Percentiles rank a stretch among this genome's conserved stretches.
Conservation (phyloP, 2,329 filamentous ascomycete genomes). For the Piedraia hortae region DNA sequence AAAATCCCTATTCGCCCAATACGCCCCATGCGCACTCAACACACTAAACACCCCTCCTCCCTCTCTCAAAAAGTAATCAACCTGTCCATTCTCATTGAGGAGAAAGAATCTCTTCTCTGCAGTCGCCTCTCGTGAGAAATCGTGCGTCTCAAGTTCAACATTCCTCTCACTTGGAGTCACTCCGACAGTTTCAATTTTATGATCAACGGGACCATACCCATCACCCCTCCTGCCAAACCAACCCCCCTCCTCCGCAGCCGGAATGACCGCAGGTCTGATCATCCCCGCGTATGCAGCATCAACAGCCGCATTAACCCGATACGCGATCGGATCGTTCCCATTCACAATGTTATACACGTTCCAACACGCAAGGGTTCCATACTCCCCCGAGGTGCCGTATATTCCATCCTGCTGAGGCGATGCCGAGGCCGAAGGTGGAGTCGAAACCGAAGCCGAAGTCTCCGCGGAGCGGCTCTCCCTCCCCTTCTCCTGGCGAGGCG, state of each 20-base stretch:
- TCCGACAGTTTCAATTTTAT: too few species aligned
- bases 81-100: constrained; percentile 87
- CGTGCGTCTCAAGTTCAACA: constrained; percentile 82
- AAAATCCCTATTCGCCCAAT: constrained; percentile 73
- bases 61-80: constrained; percentile 68
- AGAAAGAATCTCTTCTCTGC: constrained; percentile 69
- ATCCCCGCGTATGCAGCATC: constrained; percentile 53
- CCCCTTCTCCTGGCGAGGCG: constrained; percentile 52
- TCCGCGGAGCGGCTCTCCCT: not conserved
- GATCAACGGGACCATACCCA: too few species aligned
- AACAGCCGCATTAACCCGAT: constrained; percentile 71
- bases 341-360: constrained; percentile 90
- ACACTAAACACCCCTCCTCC: constrained; percentile 86
- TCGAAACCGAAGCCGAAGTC: constrained; percentile 37
- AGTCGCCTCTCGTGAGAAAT: constrained; percentile 77
- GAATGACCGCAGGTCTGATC: constrained; percentile 53
- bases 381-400: constrained; percentile 50
- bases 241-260: constrained; percentile 32
- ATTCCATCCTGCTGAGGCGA: too few species aligned
- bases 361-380: constrained; percentile 78
- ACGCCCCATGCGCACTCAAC: constrained; percentile 81
- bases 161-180: constrained; percentile 11
- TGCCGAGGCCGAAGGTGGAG: constrained; percentile 30
- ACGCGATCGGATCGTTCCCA: constrained; percentile 56
- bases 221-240: too few species aligned